Conservation (phyloP, 225 moss, liverwort and hornwort species). For the Sphagnum tenellum region DNA sequence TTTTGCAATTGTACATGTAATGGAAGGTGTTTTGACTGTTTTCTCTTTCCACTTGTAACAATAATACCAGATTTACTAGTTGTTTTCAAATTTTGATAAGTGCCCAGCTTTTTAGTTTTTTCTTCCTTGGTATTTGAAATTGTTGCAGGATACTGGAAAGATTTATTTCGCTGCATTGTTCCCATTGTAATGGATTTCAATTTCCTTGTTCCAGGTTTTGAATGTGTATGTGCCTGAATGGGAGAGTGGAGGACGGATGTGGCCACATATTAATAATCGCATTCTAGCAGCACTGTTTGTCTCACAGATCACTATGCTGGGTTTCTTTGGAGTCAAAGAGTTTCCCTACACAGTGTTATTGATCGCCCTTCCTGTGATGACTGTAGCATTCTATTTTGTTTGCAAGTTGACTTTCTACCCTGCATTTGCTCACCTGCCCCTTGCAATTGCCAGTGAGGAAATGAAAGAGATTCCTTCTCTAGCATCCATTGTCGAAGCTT, state of each 20-base stretch:
- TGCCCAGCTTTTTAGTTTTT: too few relatives aligned
- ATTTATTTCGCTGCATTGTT: too few relatives aligned
- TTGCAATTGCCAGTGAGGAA: slow-evolving; percentile 36
- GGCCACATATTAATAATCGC: slow-evolving; percentile 79
- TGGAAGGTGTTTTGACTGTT: too few relatives aligned
- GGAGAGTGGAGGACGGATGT: slow-evolving; percentile 77
- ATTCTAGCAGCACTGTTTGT: slow-evolving; percentile 51
- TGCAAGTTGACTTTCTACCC: slow-evolving; percentile 35
- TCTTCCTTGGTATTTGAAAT: too few relatives aligned
- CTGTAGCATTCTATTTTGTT: slow-evolving; percentile 29
- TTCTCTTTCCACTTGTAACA: neutral
- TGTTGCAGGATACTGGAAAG: too few relatives aligned
- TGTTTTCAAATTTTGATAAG: neutral
- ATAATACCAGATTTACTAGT: neutral
- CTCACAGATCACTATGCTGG: slow-evolving; percentile 56
- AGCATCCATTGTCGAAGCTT: slow-evolving; percentile 41
- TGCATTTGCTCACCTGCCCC: slow-evolving; percentile 42
- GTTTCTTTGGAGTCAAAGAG: slow-evolving; percentile 64
- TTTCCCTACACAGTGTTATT: slow-evolving; percentile 41
- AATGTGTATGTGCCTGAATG: slow-evolving; percentile 67
- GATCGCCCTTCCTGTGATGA: slow-evolving; percentile 33
- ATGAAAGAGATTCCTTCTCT: slow-evolving; percentile 31
- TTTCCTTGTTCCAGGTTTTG: slow-evolving; percentile 35
- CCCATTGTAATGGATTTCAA: too few relatives aligned
- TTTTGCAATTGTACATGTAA: too few relatives aligned